Evolutionary conservation across 768 basidiomycete genomes (phyloP), one percentile per base, ranked within the genome.

Genomic region (Tephrocybe rancida): DNA sequence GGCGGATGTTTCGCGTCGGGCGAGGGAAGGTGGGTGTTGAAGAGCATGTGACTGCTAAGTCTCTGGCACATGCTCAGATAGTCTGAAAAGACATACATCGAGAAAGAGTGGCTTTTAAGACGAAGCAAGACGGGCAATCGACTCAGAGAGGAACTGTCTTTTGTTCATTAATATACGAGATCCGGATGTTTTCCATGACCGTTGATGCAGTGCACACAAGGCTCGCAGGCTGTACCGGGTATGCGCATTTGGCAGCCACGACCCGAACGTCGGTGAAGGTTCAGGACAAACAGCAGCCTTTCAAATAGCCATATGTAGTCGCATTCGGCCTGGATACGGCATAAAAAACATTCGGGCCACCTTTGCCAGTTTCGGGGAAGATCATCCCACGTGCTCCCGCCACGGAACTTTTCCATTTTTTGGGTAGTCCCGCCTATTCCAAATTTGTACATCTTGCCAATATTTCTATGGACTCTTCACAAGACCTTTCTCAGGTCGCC

Each of bases 161-260:
- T 64, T 63, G 68, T 65, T 59, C 54, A 64, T 69, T 72, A 71
- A 74, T 76, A 74, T 75, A 74, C 63, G 74, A 71, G 72, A 69
- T 70, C 68, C 77, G 77, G 77, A 67, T 65, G 73, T 70, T 68
- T 70, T 73, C 67, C 67, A 75, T 73, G 68, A 60, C 76, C 75
- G 77, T 73, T 73, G 70, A 75, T 72, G 72, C 72, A 68, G 71
- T 75, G 72, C 73, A 67, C 61, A 54, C 37, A 25, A 48, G 58
- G 64, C 66, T 62, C 59, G 55, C 65, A 68, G 67, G 68, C 70
- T 73, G 71, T 71, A 72, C 73, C 64, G 67, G 64, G 61, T 66
- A 70, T 66, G 70, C 73, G 72, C 64, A 76, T 77, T 72, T 73
- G 75, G 77, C 59, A 72, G 66, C 68, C 70, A 60, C 68, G 74